A percentile compares a stretch with the other conserved stretches of the same genome.
These are phyloP conservation scores for Handroanthus guayacan DNA, from an alignment of 257 asterid species.

Conservation along the genomic window DNA sequence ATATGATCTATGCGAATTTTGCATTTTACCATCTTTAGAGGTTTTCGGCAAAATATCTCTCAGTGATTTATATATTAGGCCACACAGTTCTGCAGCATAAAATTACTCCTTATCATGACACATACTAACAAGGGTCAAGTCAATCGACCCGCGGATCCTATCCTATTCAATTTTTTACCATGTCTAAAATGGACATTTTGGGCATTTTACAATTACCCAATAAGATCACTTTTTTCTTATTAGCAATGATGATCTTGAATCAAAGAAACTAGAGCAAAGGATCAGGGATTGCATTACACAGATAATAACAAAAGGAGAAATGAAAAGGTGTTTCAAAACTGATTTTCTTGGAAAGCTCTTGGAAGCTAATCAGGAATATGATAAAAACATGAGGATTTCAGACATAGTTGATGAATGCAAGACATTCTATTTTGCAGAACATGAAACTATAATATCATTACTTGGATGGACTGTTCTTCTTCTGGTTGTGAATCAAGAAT, in stretches of 20 bases:
- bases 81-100: too few relatives aligned
- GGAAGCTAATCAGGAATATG: constrained; percentile 42
- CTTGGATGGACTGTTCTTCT: constrained; percentile 75
- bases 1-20: too few relatives aligned
- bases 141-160: too few relatives aligned
- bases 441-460: constrained; percentile 66
- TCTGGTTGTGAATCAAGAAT: constrained; percentile 56
- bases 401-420: constrained; percentile 83
- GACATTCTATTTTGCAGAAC: constrained; percentile 79
- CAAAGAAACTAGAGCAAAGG: constrained; percentile 65
- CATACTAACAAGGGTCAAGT: too few relatives aligned
- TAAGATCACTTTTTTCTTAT: too few relatives aligned
- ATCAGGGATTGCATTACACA: constrained; percentile 47
- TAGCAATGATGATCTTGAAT: constrained; percentile 56
- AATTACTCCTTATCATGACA: too few relatives aligned
- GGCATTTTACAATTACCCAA: too few relatives aligned
- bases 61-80: too few relatives aligned
- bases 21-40: too few relatives aligned
- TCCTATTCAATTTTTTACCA: too few relatives aligned
- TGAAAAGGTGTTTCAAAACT: constrained; percentile 18
- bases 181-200: too few relatives aligned
- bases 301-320: constrained; percentile 50
- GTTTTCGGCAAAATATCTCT: too few relatives aligned
- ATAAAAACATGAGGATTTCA: constrained; percentile 37
- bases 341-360: constrained; percentile 65